These are phyloP conservation scores for Mallotus repandus DNA, from an alignment of 441 rosid species.

Conservation along the genomic window DNA sequence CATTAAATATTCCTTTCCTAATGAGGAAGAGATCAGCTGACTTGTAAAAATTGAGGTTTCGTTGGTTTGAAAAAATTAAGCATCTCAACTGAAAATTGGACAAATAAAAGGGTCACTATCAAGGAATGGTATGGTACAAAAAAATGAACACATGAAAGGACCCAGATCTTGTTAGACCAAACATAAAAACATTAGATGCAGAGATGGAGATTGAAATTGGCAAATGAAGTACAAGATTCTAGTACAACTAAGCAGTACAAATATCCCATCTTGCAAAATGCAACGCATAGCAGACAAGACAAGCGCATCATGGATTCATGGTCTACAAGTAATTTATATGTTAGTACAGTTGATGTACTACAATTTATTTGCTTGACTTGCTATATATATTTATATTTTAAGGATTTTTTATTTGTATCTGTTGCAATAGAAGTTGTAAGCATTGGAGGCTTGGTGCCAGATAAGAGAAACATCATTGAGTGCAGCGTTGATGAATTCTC, in stretches of 20 bases:
- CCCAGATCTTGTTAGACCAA: neutral
- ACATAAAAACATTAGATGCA: neutral
- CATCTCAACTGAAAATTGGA: too few relatives aligned
- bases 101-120: too few relatives aligned
- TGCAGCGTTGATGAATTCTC: conserved; percentile 61
- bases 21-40: too few relatives aligned
- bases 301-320: neutral
- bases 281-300: neutral
- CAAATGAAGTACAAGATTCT: conserved; percentile 27
- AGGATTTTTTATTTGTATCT: neutral
- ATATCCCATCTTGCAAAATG: neutral
- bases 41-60: too few relatives aligned
- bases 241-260: conserved; percentile 34
- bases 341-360: conserved; percentile 7
- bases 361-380: neutral
- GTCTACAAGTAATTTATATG: neutral
- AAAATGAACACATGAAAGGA: too few relatives aligned
- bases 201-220: neutral
- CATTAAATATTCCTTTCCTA: too few relatives aligned
- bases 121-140: too few relatives aligned
- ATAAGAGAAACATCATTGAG: conserved; percentile 57
- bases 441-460: conserved; percentile 8
- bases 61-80: too few relatives aligned
- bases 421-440: neutral
- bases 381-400: neutral